Base-by-base conservation (phyloP, 2,329 filamentous ascomycete genomes). In the Claviceps citrina region DNA sequence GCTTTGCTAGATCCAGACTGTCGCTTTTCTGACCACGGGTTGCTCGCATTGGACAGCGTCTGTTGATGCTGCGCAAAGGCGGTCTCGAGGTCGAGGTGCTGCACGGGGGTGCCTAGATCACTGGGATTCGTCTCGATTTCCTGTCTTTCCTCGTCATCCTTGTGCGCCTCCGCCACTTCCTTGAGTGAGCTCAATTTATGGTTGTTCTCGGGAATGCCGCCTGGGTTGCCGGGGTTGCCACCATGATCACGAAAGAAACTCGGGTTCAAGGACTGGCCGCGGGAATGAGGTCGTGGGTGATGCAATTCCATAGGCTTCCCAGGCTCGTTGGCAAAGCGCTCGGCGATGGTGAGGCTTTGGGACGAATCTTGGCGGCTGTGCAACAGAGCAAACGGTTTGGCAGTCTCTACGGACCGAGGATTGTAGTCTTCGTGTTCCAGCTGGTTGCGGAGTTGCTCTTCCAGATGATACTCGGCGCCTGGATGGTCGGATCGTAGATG, bases 401-500 rank as follows among this genome's bases (percentile, higher is more conserved):
- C 46, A 25, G 52, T 46, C 18, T 46, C 49, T 30, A 47, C 45
- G 34, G 43, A 45, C 19, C 78, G 76, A 2, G 78, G 79, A 50
- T 76, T 83, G 53, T 84, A 81, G 48, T 84, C 81, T 41, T 82
- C 79, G 48, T 86, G 80, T 44, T 87, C 81, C 36, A 89, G 66
- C 51, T 89, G 80, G 40, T 81, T 78, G 38, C 84, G 77, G 45
- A 87, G 76, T 44, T 84, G 78, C 54, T 86, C 77, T 54, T 87
- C 83, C 45, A 91, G 60, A 50, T 89, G 84, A 53, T 91, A 89
- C 51, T 93, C 84, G 4, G 83, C 80, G 52, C 87, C 82, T 37
- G 91, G 81, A 41, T 93, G 80, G 49, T 91, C 85, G 45, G 79
- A 80, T 55, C 94, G 85, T 19, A 93, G 68, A 49, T 86, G 86